phyloP scores from a whole-genome alignment of 208 protist species.

The Leishmania turanica region DNA sequence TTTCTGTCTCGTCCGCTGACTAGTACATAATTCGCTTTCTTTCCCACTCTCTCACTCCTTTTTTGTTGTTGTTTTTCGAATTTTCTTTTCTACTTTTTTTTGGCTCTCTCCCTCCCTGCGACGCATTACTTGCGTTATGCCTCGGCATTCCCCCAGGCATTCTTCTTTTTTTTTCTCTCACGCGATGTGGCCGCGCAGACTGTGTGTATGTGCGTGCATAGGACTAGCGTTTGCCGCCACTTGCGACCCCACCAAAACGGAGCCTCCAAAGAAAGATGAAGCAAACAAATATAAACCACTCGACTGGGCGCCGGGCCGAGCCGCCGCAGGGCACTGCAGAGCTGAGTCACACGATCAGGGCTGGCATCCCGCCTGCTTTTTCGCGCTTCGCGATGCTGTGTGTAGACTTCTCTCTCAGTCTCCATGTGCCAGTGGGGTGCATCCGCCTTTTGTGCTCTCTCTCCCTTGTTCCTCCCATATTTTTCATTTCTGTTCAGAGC shows the following conservation, averaged over 20 bases:
- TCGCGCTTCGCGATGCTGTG: not conserved
- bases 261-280: not conserved
- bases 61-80: not conserved
- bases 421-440: not conserved
- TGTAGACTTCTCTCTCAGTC: not conserved
- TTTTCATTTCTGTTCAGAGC: not conserved
- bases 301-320: not conserved
- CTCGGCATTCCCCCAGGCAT: not conserved
- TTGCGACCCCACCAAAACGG: slow-evolving; percentile 1
- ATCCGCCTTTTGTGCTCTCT: not conserved
- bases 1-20: not conserved
- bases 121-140: not conserved
- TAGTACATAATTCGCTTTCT: not conserved
- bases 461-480: not conserved
- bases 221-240: not conserved
- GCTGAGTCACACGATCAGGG: not conserved
- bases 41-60: not conserved
- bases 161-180: not conserved
- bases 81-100: not conserved
- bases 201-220: not conserved
- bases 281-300: not conserved
- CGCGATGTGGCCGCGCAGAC: not conserved
- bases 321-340: not conserved
- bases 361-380: not conserved
- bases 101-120: not conserved